Percentiles rank a stretch among this genome's conserved stretches.
Conservation (phyloP, 306 rosid species). For the Arachis stenosperma region DNA sequence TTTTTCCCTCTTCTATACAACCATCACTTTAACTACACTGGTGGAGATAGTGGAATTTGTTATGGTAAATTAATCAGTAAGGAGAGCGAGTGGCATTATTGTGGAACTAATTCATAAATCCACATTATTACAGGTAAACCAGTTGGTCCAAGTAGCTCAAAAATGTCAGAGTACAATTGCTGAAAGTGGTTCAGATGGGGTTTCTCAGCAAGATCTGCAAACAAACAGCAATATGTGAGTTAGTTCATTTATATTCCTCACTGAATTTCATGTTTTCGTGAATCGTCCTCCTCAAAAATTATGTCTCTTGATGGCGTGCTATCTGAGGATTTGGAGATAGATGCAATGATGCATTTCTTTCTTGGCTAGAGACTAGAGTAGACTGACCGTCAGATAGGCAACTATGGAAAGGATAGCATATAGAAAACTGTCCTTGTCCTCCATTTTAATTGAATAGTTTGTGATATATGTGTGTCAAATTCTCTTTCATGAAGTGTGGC, state of each 20-base stretch:
- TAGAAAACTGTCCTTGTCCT: not conserved
- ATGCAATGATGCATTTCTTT: not conserved
- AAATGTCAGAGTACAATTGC: conserved; percentile 84
- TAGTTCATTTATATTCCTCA: conserved; percentile 7
- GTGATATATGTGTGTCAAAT: not conserved
- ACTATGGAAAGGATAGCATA: not conserved
- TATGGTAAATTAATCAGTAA: not conserved
- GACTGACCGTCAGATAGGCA: not conserved
- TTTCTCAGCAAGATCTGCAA: conserved; percentile 90
- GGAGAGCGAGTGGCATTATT: conserved; percentile 1
- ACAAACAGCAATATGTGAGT: conserved; percentile 94
- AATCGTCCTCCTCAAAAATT: not conserved
- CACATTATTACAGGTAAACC: conserved; percentile 70
- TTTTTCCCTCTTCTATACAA: not conserved
- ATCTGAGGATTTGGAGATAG: conserved; percentile 3
- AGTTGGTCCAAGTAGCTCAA: conserved; percentile 89
- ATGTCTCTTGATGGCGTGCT: conserved; percentile 11
- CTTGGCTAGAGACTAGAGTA: not conserved
- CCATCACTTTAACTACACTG: not conserved
- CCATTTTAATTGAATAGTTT: not conserved
- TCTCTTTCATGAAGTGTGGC: not conserved
- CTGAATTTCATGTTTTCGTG: conserved; percentile 12
- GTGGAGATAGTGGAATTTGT: not conserved
- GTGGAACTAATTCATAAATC: conserved; percentile 26
- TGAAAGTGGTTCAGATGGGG: conserved; percentile 90